Conservation (phyloP, 2,329 filamentous ascomycete species). For the Hysterium pulicare region DNA sequence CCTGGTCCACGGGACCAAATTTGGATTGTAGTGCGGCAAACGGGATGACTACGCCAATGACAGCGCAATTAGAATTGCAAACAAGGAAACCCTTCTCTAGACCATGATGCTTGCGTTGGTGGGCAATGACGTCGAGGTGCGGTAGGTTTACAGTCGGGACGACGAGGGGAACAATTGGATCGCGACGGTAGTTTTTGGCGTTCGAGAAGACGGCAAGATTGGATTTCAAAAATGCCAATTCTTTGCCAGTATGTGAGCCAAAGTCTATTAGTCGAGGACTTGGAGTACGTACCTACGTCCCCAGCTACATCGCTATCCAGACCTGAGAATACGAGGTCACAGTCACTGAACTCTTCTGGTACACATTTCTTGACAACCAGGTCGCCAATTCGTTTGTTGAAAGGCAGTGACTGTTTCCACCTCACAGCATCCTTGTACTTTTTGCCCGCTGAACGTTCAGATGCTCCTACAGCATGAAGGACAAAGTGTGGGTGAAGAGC, state of each 20-base stretch:
- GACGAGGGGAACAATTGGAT: constrained; percentile 86
- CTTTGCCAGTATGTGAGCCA: constrained; percentile 42
- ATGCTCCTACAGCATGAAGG: constrained; percentile 86
- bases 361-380: constrained; percentile 83
- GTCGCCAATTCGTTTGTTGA: constrained; percentile 76
- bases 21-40: constrained; percentile 83
- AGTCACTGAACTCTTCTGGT: constrained; percentile 78
- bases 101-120: constrained; percentile 71
- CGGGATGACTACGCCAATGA: constrained; percentile 92
- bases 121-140: constrained; percentile 83
- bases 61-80: constrained; percentile 97
- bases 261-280: not conserved
- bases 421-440: constrained; percentile 82
- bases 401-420: constrained; percentile 91
- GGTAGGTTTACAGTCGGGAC: constrained; percentile 91
- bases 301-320: constrained; percentile 90
- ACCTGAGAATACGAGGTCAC: constrained; percentile 90
- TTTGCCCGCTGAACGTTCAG: constrained; percentile 84
- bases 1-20: constrained; percentile 73
- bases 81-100: constrained; percentile 86
- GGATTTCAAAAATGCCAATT: constrained; percentile 85
- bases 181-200: constrained; percentile 92
- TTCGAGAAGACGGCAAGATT: constrained; percentile 95
- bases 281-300: constrained; percentile 66
- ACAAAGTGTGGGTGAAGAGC: constrained; percentile 82